Base-by-base conservation (phyloP, 2,329 filamentous ascomycete species). In the Beauveria medogensis region DNA sequence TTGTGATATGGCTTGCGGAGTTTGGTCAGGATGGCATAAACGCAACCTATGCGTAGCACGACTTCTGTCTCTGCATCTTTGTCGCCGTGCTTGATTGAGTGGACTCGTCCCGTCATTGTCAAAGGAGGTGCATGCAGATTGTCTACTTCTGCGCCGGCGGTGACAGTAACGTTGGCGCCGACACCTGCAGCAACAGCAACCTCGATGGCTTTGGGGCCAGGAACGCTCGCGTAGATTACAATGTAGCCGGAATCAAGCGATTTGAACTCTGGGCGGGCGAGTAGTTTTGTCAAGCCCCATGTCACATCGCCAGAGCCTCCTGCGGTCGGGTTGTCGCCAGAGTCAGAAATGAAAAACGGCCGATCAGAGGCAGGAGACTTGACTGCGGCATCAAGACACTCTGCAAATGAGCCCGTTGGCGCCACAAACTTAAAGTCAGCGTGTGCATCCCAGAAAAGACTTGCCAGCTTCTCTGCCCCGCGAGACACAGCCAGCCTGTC, bases 291-390 rank as follows among this genome's bases (percentile, higher is more conserved):
- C 5, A 83, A 66, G 0, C 78, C 77, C 78, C 80, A 82, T 0
- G 80, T 81, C 18, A 82, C 76, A 64, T 82, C 80, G 1, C 80
- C 80, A 0, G 80, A 78, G 0, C 80, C 80, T 5, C 80, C 80
- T 1, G 80, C 80, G 0, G 80, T 83, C 7, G 80, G 80, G 56
- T 82, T 82, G 61, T 83, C 80, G 0, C 80, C 80, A 1, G 80
- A 82, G 66, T 82, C 80, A 0, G 80, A 82, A 60, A 83, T 78
- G 65, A 82, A 82, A 63, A 75, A 83, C 0, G 80, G 80, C 8
- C 73, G 73, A 18, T 72, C 68, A 1, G 67, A 61, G 0, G 76
- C 74, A 5, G 65, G 48, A 0, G 67, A 66, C 12, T 55, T 63
- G 9, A 82, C 65, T 0, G 80, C 80, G 0, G 69, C 66, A 59